These are phyloP conservation scores for Calycina marina DNA, from an alignment of 2,329 filamentous ascomycete species.

Conservation along the genomic window DNA sequence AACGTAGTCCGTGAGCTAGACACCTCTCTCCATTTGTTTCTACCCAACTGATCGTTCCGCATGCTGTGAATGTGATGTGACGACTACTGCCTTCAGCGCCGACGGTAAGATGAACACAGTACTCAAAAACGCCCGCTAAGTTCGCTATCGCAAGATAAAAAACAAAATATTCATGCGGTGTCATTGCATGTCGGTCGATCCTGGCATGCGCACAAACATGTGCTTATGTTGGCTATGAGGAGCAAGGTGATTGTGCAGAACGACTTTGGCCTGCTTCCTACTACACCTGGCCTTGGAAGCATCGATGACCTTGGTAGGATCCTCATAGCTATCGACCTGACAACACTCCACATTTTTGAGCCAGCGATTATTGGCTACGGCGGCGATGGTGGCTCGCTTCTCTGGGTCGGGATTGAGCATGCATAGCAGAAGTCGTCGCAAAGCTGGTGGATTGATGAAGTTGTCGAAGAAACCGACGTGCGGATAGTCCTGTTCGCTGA, in stretches of 20 bases:
- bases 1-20: too few relatives aligned
- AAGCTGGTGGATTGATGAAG: conserved; percentile 47
- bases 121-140: conserved; percentile 5
- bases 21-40: too few relatives aligned
- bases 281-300: conserved; percentile 30
- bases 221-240: conserved; percentile 13
- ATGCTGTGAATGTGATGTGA: too few relatives aligned
- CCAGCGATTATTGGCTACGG: conserved; percentile 57
- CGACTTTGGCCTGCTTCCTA: conserved; percentile 30
- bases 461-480: conserved; percentile 49
- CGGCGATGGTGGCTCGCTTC: conserved; percentile 53
- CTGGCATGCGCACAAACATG: conserved; percentile 17
- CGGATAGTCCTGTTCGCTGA: conserved; percentile 45
- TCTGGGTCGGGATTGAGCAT: conserved; percentile 73
- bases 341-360: conserved; percentile 68
- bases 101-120: too few relatives aligned
- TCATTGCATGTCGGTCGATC: conserved; percentile 15
- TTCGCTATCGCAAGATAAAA: conserved; percentile 1
- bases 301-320: conserved; percentile 45
- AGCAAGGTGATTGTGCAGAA: conserved; percentile 20
- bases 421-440: conserved; percentile 57
- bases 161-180: background rate
- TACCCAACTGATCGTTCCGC: too few relatives aligned
- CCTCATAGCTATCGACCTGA: conserved; percentile 52
- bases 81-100: too few relatives aligned